phyloP scores from a whole-genome alignment of 192 early-diverging fungal genomes.

The Oehlia diaphana region DNA sequence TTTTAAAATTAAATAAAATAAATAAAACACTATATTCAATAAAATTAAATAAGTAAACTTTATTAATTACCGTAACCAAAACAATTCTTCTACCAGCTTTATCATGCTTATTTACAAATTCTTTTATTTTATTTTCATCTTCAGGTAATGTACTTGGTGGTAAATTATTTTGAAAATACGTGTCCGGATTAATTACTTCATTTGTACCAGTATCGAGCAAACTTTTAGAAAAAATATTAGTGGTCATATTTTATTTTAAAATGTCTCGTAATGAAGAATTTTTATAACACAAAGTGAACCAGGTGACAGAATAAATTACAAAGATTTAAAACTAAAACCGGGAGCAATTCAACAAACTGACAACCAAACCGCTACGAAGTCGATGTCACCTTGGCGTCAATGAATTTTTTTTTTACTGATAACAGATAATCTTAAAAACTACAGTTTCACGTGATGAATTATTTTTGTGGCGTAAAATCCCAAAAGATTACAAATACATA shows the following conservation, averaged over 20 bases:
- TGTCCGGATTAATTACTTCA: constrained; percentile 65
- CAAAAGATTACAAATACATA: too few relatives aligned
- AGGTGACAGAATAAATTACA: too few relatives aligned
- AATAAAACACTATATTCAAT: too few relatives aligned
- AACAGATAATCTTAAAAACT: too few relatives aligned
- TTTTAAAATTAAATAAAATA: not conserved
- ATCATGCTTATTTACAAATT: constrained; percentile 60
- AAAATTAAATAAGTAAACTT: not conserved
- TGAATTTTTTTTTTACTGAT: too few relatives aligned
- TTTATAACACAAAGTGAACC: too few relatives aligned
- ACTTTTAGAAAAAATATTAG: not conserved
- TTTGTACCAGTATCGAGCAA: not conserved
- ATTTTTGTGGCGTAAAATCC: too few relatives aligned
- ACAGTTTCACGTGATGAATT: too few relatives aligned
- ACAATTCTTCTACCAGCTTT: constrained; percentile 64
- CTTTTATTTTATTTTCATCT: constrained; percentile 54
- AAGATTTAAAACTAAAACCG: too few relatives aligned
- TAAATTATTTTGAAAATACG: constrained; percentile 72
- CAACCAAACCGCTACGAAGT: too few relatives aligned
- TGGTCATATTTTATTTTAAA: not conserved
- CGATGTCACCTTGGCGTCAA: too few relatives aligned
- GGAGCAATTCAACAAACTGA: too few relatives aligned
- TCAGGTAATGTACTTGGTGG: constrained; percentile 65
- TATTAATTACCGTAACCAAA: constrained; percentile 73
- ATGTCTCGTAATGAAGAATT: not conserved